phyloP scores from a whole-genome alignment of 805 yeast species.

The Ogataea parapolymorpha region DNA sequence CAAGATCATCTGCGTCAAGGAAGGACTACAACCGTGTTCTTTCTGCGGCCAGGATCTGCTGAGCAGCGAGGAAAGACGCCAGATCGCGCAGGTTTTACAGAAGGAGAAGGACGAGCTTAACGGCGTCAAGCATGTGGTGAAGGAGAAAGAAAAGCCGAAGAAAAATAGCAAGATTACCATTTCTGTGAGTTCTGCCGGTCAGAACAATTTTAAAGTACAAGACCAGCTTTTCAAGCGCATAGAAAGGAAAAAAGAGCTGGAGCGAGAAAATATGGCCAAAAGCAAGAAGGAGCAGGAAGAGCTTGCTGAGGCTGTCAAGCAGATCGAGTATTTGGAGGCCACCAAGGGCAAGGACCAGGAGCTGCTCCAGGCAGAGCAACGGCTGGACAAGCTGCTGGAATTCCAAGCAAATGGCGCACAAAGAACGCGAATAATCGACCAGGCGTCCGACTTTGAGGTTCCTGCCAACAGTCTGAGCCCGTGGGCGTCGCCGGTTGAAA shows the following conservation, averaged over 20 bases:
- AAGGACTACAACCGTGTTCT: constrained; percentile 88
- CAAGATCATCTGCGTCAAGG: constrained; percentile 83
- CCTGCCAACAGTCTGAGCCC: constrained; percentile 49
- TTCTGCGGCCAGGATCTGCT: constrained; percentile 72
- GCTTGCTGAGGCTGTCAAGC: constrained; percentile 39
- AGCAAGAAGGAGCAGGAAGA: constrained; percentile 38
- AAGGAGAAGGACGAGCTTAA: constrained; percentile 49
- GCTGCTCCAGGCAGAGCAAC: constrained; percentile 62
- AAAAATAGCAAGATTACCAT: constrained; percentile 52
- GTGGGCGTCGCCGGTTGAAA: constrained; percentile 86
- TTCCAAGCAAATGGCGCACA: constrained; percentile 87
- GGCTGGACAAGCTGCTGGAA: constrained; percentile 68
- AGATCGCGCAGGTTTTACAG: constrained; percentile 51
- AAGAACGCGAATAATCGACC: constrained; percentile 88
- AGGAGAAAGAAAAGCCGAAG: constrained; percentile 27
- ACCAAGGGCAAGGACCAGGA: constrained; percentile 51
- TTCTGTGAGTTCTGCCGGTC: constrained; percentile 56
- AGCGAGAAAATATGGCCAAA: constrained; percentile 33
- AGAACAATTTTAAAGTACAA: constrained; percentile 64
- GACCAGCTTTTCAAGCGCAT: constrained; percentile 58
- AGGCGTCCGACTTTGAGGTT: constrained; percentile 83
- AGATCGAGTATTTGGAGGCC: constrained; percentile 41
- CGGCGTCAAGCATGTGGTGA: constrained; percentile 22
- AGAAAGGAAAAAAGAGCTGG: constrained; percentile 45
- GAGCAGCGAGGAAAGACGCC: constrained; percentile 54